These are phyloP conservation scores for Oryza rufipogon DNA, from an alignment of 176 grass and related monocot genomes.

Conservation along the genomic window DNA sequence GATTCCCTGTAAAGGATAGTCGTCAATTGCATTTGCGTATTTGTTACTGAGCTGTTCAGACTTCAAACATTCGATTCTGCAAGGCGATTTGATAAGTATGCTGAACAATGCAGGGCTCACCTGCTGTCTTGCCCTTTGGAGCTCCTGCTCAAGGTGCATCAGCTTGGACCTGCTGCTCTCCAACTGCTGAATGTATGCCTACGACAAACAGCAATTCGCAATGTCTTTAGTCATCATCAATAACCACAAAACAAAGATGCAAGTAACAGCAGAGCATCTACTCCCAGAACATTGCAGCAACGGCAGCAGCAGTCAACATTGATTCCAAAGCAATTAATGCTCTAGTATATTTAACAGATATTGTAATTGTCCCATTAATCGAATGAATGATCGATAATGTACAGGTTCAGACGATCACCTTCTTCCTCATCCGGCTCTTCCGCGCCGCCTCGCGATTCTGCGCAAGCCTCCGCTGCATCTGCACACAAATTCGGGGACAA, in stretches of 20 bases:
- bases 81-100: no score
- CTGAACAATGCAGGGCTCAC: conserved; percentile 8
- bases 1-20: conserved; percentile 58
- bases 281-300: not conserved
- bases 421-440: conserved; percentile 92
- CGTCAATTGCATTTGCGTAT: no score
- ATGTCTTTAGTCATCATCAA: not conserved
- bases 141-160: conserved; percentile 84
- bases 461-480: conserved; percentile 76
- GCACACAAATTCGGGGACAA: not conserved
- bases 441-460: conserved; percentile 90
- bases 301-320: not conserved
- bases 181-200: conserved; percentile 88
- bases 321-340: not conserved
- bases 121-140: conserved; percentile 90
- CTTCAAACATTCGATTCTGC: no score
- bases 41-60: no score
- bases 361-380: not conserved
- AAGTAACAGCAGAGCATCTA: not conserved
- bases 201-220: not conserved
- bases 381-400: not conserved
- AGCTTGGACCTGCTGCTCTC: conserved; percentile 85
- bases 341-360: not conserved
- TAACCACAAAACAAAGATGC: not conserved
- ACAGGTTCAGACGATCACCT: conserved; percentile 43